phyloP scores from a whole-genome alignment of 768 basidiomycete genomes.

The Boletus vermiculosoides region DNA sequence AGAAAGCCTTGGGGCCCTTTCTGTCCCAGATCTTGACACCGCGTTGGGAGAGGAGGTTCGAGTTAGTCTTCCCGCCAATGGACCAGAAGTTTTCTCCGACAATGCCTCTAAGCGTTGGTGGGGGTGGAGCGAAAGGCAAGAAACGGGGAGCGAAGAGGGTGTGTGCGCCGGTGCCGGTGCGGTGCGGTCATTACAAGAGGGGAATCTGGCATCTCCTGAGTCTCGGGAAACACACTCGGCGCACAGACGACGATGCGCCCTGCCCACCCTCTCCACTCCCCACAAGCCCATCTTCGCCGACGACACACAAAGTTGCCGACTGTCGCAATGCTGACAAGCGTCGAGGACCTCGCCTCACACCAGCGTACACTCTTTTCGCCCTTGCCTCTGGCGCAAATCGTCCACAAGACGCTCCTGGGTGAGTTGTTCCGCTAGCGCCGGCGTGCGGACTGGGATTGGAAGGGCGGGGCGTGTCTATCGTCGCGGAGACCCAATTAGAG shows the following conservation, averaged over 20 bases:
- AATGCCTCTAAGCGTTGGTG: constrained; percentile 91
- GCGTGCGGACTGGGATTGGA: constrained; percentile 28
- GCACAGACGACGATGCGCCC: constrained; percentile 6
- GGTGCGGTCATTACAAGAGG: too few species aligned
- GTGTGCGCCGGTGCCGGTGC: too few species aligned
- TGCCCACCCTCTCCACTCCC: background rate
- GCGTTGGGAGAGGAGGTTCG: constrained; percentile 67
- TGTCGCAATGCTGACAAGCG: constrained; percentile 17
- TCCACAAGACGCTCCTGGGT: constrained; percentile 20
- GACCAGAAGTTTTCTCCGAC: constrained; percentile 96
- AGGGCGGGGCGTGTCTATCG: constrained; percentile 10
- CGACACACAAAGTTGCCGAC: constrained; percentile 13
- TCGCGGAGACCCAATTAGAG: constrained; percentile 16
- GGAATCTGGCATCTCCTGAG: too few species aligned
- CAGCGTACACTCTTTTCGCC: constrained; percentile 16
- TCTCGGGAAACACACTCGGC: background rate
- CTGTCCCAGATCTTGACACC: constrained; percentile 98
- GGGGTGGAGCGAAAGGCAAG: constrained; percentile 90
- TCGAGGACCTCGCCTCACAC: background rate
- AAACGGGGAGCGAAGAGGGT: constrained; percentile 50
- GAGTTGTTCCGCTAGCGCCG: constrained; percentile 23
- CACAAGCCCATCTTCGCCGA: background rate
- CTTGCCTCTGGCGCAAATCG: constrained; percentile 22
- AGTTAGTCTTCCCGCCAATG: constrained; percentile 79
- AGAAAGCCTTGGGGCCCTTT: constrained; percentile 89